These are phyloP conservation scores for Hagleromyces aurorensis DNA, from an alignment of 805 yeast species.

Conservation along the genomic window DNA sequence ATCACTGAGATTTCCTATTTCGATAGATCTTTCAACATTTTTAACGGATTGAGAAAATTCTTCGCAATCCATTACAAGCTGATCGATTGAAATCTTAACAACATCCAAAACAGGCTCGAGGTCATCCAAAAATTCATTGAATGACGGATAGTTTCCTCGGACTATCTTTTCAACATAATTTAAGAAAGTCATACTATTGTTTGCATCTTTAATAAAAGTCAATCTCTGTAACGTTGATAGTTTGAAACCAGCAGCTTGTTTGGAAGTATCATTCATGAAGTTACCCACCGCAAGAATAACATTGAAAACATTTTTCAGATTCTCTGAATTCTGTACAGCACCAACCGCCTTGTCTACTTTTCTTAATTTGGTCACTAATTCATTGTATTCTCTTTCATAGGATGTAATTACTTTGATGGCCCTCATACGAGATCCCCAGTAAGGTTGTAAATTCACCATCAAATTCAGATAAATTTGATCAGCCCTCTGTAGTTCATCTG, in stretches of 20 bases:
- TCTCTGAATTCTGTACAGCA: constrained; percentile 55
- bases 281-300: constrained; percentile 89
- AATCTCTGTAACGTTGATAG: constrained; percentile 83
- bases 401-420: constrained; percentile 64
- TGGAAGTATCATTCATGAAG: constrained; percentile 88
- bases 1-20: constrained; percentile 80
- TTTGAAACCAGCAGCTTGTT: constrained; percentile 90
- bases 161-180: constrained; percentile 88
- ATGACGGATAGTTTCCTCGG: constrained; percentile 76
- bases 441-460: constrained; percentile 73
- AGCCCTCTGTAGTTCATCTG: constrained; percentile 71
- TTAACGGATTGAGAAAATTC: constrained; percentile 52
- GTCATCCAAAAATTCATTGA: constrained; percentile 68
- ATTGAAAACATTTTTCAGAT: constrained; percentile 65
- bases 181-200: constrained; percentile 78
- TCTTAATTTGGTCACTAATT: constrained; percentile 58
- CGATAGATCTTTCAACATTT: constrained; percentile 66
- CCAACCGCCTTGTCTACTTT: constrained; percentile 67
- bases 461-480: constrained; percentile 80
- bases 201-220: constrained; percentile 83
- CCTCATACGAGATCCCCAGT: constrained; percentile 89
- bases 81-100: constrained; percentile 75
- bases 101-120: constrained; percentile 48
- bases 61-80: constrained; percentile 62
- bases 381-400: constrained; percentile 72